A percentile compares a stretch with the other conserved stretches of the same genome.
phyloP scores from a whole-genome alignment of 148 eudicot genomes.

The Camellia japonica region DNA sequence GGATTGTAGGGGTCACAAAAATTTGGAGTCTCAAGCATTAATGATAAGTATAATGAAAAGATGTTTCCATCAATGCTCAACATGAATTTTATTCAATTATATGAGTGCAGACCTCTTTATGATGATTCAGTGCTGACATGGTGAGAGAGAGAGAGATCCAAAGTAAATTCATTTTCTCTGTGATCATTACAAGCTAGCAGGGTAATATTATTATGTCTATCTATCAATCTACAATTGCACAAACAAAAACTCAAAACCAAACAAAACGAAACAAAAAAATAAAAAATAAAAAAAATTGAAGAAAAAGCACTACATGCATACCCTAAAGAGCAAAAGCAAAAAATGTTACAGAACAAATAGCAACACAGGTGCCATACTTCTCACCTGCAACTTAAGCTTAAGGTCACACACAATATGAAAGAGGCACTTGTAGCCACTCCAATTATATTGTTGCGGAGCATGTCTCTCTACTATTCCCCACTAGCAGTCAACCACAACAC shows the following conservation, averaged over 20 bases:
- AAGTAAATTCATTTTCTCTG: neutral
- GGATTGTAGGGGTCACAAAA: too few relatives aligned
- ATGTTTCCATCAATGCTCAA: neutral
- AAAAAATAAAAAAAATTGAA: neutral
- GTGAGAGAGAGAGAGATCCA: neutral
- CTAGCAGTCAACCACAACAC: conserved; percentile 96
- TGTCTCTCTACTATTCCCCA: conserved; percentile 93
- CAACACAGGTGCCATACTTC: neutral
- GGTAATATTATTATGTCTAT: neutral
- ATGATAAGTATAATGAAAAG: neutral
- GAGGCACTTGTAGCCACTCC: conserved; percentile 76
- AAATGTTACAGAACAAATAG: neutral
- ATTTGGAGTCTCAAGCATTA: too few relatives aligned
- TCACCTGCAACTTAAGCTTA: conserved; percentile 76
- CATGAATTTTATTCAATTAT: neutral
- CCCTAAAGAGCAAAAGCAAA: neutral
- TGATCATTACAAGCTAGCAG: conserved; percentile 4
- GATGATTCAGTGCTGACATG: neutral
- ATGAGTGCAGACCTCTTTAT: neutral
- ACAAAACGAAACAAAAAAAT: neutral
- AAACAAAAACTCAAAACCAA: neutral
- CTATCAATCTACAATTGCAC: neutral
- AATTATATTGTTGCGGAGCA: conserved; percentile 68
- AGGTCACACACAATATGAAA: conserved; percentile 69
- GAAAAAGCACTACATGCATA: neutral